Base-by-base conservation (phyloP, 345 rosid species). In the Jatropha curcas region DNA sequence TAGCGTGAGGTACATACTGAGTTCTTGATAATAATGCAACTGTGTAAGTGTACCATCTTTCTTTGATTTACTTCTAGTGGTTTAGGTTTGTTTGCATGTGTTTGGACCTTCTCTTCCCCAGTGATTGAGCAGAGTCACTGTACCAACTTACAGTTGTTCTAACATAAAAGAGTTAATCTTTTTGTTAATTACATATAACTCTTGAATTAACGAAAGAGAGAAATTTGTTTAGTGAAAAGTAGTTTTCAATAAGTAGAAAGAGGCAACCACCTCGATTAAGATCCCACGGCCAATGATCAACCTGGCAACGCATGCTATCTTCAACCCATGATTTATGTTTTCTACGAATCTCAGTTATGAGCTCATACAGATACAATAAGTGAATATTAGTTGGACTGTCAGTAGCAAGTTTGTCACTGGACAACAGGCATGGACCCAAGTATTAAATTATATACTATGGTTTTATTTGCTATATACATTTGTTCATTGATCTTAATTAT, bases 301-400 rank as follows among this genome's bases (percentile, higher is more conserved):
- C 60, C 59, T 58, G 58, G 9, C 69, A 60, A 14, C 31, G 62
- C 73, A 5, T 68, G n/a, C 43, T 7, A 7, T 37, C 25, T 60
- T 53, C 45, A 0, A 41, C 12, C 45, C 8, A 41, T 37, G 27
- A 8, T n/a, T n/a, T n/a, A n/a, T n/a, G n/a, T n/a, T n/a, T n/a
- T n/a, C n/a, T n/a, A n/a, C n/a, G 50, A 63, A 70, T 55, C 71
- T 55, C 65, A 70, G 57, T 56, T 55, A 27, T 41, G 48, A 28
- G 30, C 57, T 59, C 24, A 7, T 56, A 22, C 46, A n/a, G 2
- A 16, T 34, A 37, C 52, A 39, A 41, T n/a, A n/a, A n/a, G 8
- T 65, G 8, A n/a, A 28, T n/a, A 37, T 45, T 68, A 60, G 74
- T 20, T 68, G 70, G 60, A 13, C 73, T 60, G 68, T 68, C 73